Base-by-base conservation (phyloP, 306 rosid species). In the Cucumis melo region DNA sequence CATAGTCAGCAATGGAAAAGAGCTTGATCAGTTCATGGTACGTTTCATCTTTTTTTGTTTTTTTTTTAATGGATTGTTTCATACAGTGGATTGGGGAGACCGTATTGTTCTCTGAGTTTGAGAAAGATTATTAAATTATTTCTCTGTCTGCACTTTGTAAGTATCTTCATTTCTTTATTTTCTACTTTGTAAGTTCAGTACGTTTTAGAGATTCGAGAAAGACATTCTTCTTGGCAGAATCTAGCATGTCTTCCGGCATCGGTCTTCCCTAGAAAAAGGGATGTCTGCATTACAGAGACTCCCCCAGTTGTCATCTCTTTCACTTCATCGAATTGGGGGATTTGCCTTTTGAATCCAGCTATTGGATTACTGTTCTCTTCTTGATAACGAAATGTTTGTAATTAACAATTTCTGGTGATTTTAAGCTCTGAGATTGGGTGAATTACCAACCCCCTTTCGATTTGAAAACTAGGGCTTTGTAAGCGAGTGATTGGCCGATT, bases 11-110 rank as follows among this genome's bases (percentile, higher is more conserved):
- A 91, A 89, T 51, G 98, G 89, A 36, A 95, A 89, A 76, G 96
- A 95, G 78, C 97, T 95, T 50, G 99, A 95, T 66, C 97, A 88
- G 59, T 95, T 95, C 86, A 86, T 95, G 99, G 99, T 95, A 94
- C 78, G 85, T 4, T 36, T 79, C 66, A 38, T 67, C 60, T 44
- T 9, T 50, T 32, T 32, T 32, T 32, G 3, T 32, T 32, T 32
- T 32, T 32, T 32, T 32, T 51, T 73, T 11, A 2, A 73, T 53
- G 29, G 21, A 53, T 53, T 53, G 77, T 73, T 73, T 73, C 19
- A 16, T 51, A 27, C 39, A 19, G 77, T 66, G 73, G 73, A 66
- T 10, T 17, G 4, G 19, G 73, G 27, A 66, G 27, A 53, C 13
- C 21, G 8, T 56, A 16, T 64, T 8, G 50, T 64, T 64, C 48